These are phyloP conservation scores for Hymenotorrendiella dingleyae DNA, from an alignment of 2,329 filamentous ascomycete species.

Conservation along the genomic window DNA sequence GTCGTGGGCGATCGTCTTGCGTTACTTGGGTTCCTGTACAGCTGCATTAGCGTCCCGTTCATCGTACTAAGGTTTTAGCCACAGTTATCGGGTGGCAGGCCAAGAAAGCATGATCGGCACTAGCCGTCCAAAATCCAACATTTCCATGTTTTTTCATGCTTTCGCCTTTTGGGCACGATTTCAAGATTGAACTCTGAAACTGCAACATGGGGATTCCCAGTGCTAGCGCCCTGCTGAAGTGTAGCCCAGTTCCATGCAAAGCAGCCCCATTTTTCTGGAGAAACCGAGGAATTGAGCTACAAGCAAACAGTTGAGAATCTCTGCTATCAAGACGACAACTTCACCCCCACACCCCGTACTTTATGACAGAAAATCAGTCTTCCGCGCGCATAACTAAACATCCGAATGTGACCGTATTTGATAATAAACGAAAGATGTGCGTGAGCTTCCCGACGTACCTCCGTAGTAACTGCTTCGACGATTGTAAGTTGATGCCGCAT, in stretches of 20 bases:
- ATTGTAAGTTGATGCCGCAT: conserved; percentile 34
- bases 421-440: neutral
- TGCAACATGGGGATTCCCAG: too few species aligned
- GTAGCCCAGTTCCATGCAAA: too few species aligned
- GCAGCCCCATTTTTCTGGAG: too few species aligned
- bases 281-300: too few species aligned
- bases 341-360: neutral
- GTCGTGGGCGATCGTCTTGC: conserved; percentile 25
- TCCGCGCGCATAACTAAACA: too few species aligned
- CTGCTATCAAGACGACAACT: too few species aligned
- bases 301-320: too few species aligned
- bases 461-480: conserved; percentile 57
- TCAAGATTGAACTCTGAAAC: too few species aligned
- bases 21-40: conserved; percentile 27
- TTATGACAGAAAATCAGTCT: conserved; percentile 1
- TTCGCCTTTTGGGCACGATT: too few species aligned
- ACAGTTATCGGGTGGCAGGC: too few species aligned
- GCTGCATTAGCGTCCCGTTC: conserved; percentile 16
- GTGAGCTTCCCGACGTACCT: conserved; percentile 29
- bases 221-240: too few species aligned
- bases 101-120: conserved; percentile 6
- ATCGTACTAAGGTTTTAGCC: too few species aligned
- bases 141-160: conserved; percentile 10
- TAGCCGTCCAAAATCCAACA: conserved; percentile 8
- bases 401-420: neutral